These are phyloP conservation scores for Schwanniomyces sp. DNA, from an alignment of 805 yeast genomes.

Conservation along the genomic window DNA sequence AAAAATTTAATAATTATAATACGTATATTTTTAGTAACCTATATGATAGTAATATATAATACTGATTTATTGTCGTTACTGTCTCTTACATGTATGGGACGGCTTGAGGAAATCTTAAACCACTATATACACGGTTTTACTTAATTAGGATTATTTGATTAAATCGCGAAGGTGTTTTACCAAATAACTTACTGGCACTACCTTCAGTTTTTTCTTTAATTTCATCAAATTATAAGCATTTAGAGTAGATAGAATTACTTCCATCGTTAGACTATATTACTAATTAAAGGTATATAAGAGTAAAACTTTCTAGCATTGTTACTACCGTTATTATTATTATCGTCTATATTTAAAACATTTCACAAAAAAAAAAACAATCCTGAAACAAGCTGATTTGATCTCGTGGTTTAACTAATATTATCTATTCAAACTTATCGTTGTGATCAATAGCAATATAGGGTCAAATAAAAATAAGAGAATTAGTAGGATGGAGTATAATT, in stretches of 20 bases:
- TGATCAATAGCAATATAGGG: not conserved
- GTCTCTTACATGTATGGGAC: not conserved
- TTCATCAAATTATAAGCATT: not conserved
- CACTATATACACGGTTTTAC: not conserved
- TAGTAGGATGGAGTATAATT: conserved; percentile 27
- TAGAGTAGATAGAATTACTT: not conserved
- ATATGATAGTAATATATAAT: too few species aligned
- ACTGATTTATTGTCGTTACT: not conserved
- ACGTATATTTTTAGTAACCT: too few species aligned
- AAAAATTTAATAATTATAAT: not conserved
- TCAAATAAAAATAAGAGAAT: not conserved
- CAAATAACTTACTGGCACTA: not conserved
- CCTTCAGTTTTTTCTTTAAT: not conserved
- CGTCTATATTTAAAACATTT: too few species aligned
- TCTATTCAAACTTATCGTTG: not conserved
- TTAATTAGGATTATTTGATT: not conserved
- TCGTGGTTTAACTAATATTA: not conserved
- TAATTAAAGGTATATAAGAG: not conserved
- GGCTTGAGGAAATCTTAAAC: not conserved
- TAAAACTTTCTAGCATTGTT: not conserved
- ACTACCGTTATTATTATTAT: not conserved
- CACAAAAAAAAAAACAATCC: not conserved
- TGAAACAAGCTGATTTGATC: not conserved
- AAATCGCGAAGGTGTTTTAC: not conserved
- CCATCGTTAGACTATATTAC: not conserved